Percentiles rank a stretch among this genome's conserved stretches.
phyloP scores from a whole-genome alignment of 495 filamentous ascomycete genomes.

The Amorphotheca resinae region DNA sequence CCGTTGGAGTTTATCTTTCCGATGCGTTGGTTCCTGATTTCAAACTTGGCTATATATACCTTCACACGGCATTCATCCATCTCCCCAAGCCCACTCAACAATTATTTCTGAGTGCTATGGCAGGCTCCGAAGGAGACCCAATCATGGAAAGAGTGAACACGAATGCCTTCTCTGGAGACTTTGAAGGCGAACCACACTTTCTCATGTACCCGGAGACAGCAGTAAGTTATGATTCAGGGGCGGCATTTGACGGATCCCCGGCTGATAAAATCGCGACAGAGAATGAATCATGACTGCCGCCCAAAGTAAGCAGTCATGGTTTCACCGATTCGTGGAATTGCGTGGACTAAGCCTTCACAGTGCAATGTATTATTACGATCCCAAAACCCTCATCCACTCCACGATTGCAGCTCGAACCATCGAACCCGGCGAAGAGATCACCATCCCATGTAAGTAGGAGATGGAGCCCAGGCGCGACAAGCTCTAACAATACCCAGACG shows the following conservation, averaged over 20 bases:
- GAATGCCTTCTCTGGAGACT: constrained; percentile 17
- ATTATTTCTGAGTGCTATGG: constrained; percentile 5
- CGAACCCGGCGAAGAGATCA: constrained; percentile 15
- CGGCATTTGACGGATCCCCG: too few relatives aligned
- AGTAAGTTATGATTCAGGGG: too few relatives aligned
- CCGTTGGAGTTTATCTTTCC: constrained; percentile 14
- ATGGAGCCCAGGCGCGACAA: not conserved
- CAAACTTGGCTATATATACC: constrained; percentile 7
- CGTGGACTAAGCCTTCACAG: not conserved
- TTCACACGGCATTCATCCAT: constrained; percentile 14
- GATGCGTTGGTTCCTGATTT: constrained; percentile 14
- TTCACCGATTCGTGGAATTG: not conserved
- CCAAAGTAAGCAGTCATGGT: constrained; percentile 15
- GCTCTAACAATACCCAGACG: constrained; percentile 7
- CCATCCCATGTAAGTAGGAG: constrained; percentile 12
- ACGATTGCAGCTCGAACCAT: constrained; percentile 16
- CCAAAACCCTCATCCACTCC: constrained; percentile 11
- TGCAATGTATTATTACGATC: constrained; percentile 16
- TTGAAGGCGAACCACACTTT: constrained; percentile 15
- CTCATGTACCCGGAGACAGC: constrained; percentile 17
- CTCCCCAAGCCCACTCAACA: constrained; percentile 9
- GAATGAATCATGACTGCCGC: constrained; percentile 19
- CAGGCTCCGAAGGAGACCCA: constrained; percentile 8
- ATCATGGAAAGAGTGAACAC: constrained; percentile 20
- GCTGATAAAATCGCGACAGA: too few relatives aligned